Evolutionary conservation across 1,284 basidiomycete species (phyloP).

Genomic region (Bondarzewia mesenterica): DNA sequence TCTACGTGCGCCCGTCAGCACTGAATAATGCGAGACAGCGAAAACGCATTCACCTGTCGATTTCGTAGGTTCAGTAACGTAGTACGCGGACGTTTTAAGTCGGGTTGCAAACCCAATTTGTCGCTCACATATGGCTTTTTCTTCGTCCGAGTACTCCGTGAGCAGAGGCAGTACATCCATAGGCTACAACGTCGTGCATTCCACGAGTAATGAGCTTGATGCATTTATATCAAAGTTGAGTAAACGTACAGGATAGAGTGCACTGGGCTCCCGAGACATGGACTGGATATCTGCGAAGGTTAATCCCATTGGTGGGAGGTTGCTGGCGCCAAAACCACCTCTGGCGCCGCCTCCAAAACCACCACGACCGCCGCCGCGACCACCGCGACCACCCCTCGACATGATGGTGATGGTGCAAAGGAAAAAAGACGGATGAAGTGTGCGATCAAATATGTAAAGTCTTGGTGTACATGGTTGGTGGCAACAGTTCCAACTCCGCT

Average conservation of each 20-base stretch:
- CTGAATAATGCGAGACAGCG: neutral
- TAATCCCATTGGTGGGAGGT: conserved; percentile 66
- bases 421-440: neutral
- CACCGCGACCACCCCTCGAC: conserved; percentile 49
- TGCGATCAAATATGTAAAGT: neutral
- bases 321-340: conserved; percentile 27
- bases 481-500: conserved; percentile 11
- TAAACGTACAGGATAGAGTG: conserved; percentile 65
- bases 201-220: too few relatives aligned
- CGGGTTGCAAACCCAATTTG: conserved; percentile 61
- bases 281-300: conserved; percentile 71
- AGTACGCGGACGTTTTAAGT: conserved; percentile 61
- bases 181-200: conserved; percentile 29
- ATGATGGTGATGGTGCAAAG: conserved; percentile 24
- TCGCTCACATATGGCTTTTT: conserved; percentile 53
- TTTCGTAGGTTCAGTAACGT: conserved; percentile 62
- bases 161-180: conserved; percentile 55
- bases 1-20: conserved; percentile 7
- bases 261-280: conserved; percentile 64
- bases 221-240: too few relatives aligned
- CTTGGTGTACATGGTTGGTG: conserved; percentile 1
- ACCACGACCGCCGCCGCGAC: conserved; percentile 37
- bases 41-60: conserved; percentile 40
- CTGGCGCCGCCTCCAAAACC: conserved; percentile 39
- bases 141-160: conserved; percentile 52